A percentile compares a stretch with the other conserved stretches of the same genome.
Conservation (phyloP, 257 asterid species). For the Striga asiatica region DNA sequence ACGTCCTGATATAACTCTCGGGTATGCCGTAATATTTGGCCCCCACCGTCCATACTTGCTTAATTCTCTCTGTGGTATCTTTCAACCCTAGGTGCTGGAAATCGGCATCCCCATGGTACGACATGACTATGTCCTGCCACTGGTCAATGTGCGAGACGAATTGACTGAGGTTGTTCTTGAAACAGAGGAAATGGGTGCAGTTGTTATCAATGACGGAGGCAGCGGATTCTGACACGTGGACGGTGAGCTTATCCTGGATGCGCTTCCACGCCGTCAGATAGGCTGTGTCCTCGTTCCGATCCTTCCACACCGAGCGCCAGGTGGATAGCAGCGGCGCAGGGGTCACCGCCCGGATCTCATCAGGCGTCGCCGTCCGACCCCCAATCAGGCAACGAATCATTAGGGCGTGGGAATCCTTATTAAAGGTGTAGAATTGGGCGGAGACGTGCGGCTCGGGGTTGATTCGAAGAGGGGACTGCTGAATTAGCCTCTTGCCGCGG, state of each 20-base stretch:
- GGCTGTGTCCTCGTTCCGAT: conserved; percentile 92
- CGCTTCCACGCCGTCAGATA: conserved; percentile 95
- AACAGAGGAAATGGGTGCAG: conserved; percentile 54
- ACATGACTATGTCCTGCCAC: conserved; percentile 94
- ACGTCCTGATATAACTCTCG: conserved; percentile 81
- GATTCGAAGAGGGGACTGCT: conserved; percentile 23
- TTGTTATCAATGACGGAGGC: conserved; percentile 22
- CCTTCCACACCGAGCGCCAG: conserved; percentile 98
- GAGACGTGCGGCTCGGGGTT: conserved; percentile 75
- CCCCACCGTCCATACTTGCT: conserved; percentile 97
- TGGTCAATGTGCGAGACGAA: conserved; percentile 80
- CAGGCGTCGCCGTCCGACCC: conserved; percentile 68
- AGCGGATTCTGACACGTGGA: conserved; percentile 26
- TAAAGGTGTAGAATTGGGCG: conserved; percentile 92
- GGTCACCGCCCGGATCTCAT: conserved; percentile 78
- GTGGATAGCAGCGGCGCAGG: conserved; percentile 61
- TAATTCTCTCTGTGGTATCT: conserved; percentile 76
- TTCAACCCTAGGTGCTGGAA: conserved; percentile 74
- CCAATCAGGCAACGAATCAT: conserved; percentile 68
- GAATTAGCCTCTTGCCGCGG: conserved; percentile 16
- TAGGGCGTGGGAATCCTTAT: conserved; percentile 62
- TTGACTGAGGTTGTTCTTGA: conserved; percentile 78
- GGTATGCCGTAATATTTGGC: conserved; percentile 95
- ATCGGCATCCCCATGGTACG: conserved; percentile 62
- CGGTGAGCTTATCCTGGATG: conserved; percentile 83